Evolutionary conservation across 371 early-diverging fungal species (phyloP).

Genomic region (Blakeslea trispora): DNA sequence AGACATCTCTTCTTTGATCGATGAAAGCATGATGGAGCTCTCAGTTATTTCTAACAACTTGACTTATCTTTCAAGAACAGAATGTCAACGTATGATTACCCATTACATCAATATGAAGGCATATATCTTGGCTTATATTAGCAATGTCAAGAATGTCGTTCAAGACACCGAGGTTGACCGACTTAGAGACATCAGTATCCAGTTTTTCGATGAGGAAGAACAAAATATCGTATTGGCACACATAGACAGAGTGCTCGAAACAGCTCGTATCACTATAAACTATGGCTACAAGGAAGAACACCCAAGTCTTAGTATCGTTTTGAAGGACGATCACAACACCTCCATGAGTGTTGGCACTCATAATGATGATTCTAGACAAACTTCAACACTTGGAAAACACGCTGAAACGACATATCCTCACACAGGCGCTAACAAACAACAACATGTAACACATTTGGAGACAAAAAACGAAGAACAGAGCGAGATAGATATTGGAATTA

Average conservation of each 20-base stretch:
- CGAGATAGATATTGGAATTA: too few species aligned
- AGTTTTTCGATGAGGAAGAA: constrained; percentile 24
- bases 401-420: too few species aligned
- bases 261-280: constrained; percentile 4
- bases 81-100: constrained; percentile 33
- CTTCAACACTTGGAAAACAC: too few species aligned
- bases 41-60: constrained; percentile 12
- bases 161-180: constrained; percentile 8
- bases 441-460: too few species aligned
- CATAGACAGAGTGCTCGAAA: constrained; percentile 19
- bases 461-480: too few species aligned
- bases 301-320: neutral
- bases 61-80: constrained; percentile 22
- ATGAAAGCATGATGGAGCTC: constrained; percentile 17
- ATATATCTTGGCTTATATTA: constrained; percentile 21
- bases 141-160: constrained; percentile 10
- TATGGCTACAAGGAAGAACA: neutral
- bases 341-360: too few species aligned
- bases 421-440: too few species aligned
- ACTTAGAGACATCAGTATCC: constrained; percentile 16
- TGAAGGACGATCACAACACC: too few species aligned
- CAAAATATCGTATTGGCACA: constrained; percentile 14
- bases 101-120: constrained; percentile 24
- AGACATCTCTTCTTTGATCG: constrained; percentile 21
- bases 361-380: too few species aligned